Evolutionary conservation across 2,329 filamentous ascomycete species (phyloP).

Genomic region (Periconia digitata): DNA sequence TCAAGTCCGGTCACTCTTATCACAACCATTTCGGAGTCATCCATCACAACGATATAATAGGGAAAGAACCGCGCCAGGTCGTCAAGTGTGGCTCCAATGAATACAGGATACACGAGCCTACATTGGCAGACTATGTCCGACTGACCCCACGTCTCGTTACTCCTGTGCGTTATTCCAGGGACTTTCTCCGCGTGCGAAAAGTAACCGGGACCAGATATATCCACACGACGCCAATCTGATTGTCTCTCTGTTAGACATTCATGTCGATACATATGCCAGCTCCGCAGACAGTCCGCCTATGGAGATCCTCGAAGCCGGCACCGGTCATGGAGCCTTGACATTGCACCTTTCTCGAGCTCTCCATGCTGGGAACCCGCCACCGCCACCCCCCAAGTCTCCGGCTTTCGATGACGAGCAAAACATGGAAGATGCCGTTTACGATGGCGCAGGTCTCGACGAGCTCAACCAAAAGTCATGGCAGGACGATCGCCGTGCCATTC

Average conservation of each 20-base stretch:
- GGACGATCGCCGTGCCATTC: constrained; percentile 61
- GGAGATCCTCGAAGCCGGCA: constrained; percentile 82
- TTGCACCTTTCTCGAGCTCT: constrained; percentile 74
- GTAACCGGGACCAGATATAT: constrained; percentile 60
- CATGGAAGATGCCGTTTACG: constrained; percentile 33
- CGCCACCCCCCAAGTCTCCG: constrained; percentile 45
- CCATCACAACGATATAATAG: constrained; percentile 62
- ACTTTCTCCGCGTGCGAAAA: background rate
- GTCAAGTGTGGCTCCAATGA: constrained; percentile 55
- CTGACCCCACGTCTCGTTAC: constrained; percentile 71
- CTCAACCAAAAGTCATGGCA: constrained; percentile 41
- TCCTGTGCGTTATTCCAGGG: constrained; percentile 56
- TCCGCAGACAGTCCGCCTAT: constrained; percentile 51
- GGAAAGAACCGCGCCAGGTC: constrained; percentile 60
- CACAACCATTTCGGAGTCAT: constrained; percentile 53
- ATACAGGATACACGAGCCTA: constrained; percentile 64
- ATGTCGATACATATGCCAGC: constrained; percentile 51
- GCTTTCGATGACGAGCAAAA: constrained; percentile 17
- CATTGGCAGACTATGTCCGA: constrained; percentile 72
- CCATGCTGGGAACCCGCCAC: constrained; percentile 68
- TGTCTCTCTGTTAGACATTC: constrained; percentile 73
- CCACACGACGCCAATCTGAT: constrained; percentile 75
- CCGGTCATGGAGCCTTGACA: constrained; percentile 79
- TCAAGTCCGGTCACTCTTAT: constrained; percentile 37
- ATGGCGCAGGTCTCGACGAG: constrained; percentile 34